Evolutionary conservation across 371 early-diverging fungal genomes (phyloP).

Genomic region (Mucor irregularis): DNA sequence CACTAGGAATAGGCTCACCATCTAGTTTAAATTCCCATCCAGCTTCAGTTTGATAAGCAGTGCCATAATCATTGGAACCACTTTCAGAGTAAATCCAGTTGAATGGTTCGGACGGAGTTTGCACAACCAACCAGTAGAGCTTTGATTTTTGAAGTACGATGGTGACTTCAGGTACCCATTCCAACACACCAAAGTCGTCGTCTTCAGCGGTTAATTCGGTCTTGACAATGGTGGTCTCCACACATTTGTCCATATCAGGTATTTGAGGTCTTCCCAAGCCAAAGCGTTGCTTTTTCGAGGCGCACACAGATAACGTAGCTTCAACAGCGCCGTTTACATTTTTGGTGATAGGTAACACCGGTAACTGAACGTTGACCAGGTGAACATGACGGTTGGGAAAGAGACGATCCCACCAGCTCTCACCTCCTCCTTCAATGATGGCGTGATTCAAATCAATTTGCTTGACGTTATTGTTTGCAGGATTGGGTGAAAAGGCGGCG

Average conservation of each 20-base stretch:
- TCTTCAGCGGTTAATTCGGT: conserved; percentile 4
- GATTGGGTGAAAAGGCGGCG: conserved; percentile 34
- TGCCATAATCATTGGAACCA: conserved; percentile 4
- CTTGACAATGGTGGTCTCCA: conserved; percentile 2
- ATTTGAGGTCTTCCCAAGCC: neutral
- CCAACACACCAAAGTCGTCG: conserved; percentile 17
- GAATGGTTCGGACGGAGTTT: conserved; percentile 7
- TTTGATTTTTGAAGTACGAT: conserved; percentile 21
- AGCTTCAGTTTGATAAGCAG: conserved; percentile 15
- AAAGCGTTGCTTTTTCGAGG: conserved; percentile 10
- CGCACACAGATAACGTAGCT: conserved; percentile 31
- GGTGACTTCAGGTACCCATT: conserved; percentile 19
- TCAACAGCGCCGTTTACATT: neutral
- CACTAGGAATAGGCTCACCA: conserved; percentile 20
- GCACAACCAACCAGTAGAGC: conserved; percentile 26
- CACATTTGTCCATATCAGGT: conserved; percentile 18
- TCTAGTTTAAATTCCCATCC: conserved; percentile 22
- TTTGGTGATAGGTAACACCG: conserved; percentile 9
- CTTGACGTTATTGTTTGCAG: conserved; percentile 1
- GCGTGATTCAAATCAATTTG: conserved; percentile 1
- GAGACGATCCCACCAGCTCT: conserved; percentile 47
- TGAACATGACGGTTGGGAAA: conserved; percentile 42
- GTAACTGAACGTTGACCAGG: conserved; percentile 29
- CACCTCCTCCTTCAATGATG: neutral
- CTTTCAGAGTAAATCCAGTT: conserved; percentile 18